phyloP scores from a whole-genome alignment of 805 yeast genomes.

The Clavispora fructus region DNA sequence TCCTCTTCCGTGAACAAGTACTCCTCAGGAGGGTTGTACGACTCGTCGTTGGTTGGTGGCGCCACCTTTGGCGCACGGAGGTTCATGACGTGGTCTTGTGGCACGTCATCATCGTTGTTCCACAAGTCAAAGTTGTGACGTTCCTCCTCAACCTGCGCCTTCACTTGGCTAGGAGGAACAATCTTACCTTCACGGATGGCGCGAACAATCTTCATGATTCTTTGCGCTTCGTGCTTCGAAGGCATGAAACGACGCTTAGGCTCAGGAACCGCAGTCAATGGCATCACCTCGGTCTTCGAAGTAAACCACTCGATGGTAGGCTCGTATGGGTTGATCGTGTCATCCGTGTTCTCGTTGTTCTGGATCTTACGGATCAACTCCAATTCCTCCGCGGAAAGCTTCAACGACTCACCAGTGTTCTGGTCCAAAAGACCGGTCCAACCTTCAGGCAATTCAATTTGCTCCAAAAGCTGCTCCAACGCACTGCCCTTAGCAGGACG shows the following conservation, averaged over 20 bases:
- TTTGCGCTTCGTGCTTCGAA: constrained; percentile 92
- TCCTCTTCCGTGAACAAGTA: constrained; percentile 80
- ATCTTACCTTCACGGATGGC: constrained; percentile 97
- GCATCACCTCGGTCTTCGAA: constrained; percentile 77
- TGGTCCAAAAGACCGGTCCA: constrained; percentile 97
- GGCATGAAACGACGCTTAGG: constrained; percentile 97
- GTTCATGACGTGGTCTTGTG: constrained; percentile 79
- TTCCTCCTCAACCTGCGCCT: constrained; percentile 48
- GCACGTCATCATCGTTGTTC: constrained; percentile 51
- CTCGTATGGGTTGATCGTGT: constrained; percentile 78
- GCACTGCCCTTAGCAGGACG: constrained; percentile 98
- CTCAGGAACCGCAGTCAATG: constrained; percentile 89
- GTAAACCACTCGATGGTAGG: constrained; percentile 97
- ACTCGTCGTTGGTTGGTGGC: constrained; percentile 95
- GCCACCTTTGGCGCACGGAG: constrained; percentile 92
- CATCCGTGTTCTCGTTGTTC: constrained; percentile 78
- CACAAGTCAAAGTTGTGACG: constrained; percentile 71
- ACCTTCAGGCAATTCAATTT: constrained; percentile 93
- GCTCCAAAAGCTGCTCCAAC: constrained; percentile 80
- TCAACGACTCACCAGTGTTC: constrained; percentile 78
- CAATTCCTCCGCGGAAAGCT: constrained; percentile 80
- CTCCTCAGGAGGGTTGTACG: constrained; percentile 97
- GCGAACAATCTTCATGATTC: constrained; percentile 91
- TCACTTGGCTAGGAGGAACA: constrained; percentile 61
- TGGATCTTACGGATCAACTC: constrained; percentile 85